A percentile compares a stretch with the other conserved stretches of the same genome.
Evolutionary conservation across 176 grass and related monocot species (phyloP).

Genomic region (Aegilops bicornis): DNA sequence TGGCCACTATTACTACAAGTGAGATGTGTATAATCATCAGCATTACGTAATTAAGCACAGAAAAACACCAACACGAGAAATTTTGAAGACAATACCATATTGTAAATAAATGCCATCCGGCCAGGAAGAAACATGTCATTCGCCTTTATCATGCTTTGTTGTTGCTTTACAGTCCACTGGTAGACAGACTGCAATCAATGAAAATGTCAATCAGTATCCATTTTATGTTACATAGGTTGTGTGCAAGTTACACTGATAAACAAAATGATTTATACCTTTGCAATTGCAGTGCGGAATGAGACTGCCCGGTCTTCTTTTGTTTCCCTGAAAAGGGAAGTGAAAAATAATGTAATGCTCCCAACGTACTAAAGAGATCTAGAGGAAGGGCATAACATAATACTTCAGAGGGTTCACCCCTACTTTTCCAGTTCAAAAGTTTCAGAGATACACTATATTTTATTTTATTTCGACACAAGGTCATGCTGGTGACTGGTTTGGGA

Average conservation of each 20-base stretch:
- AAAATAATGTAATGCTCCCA: conserved; percentile 14
- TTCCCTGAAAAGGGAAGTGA: conserved; percentile 43
- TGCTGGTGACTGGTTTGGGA: neutral
- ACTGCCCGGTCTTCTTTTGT: conserved; percentile 66
- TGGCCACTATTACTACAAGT: neutral
- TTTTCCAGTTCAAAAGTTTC: neutral
- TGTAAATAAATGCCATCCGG: conserved; percentile 94
- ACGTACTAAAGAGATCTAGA: neutral
- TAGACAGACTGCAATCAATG: conserved; percentile 80
- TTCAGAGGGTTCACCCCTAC: neutral
- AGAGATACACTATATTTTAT: neutral
- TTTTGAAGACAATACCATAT: conserved; percentile 61
- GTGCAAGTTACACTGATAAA: conserved; percentile 8
- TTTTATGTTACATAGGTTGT: conserved; percentile 16
- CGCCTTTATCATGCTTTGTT: conserved; percentile 76
- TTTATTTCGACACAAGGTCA: neutral
- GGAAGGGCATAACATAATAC: neutral
- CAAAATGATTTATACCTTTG: conserved; percentile 56
- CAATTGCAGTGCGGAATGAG: conserved; percentile 88
- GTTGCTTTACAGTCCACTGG: conserved; percentile 92
- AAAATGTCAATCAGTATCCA: conserved; percentile 18
- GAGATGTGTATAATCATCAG: neutral
- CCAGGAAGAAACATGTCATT: conserved; percentile 99
- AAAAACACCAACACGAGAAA: conserved; percentile 15
- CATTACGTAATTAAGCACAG: conserved; percentile 17